Evolutionary conservation across 495 filamentous ascomycete species (phyloP), one percentile per base, ranked within the genome.

Genomic region (Podospora pseudocomata): DNA sequence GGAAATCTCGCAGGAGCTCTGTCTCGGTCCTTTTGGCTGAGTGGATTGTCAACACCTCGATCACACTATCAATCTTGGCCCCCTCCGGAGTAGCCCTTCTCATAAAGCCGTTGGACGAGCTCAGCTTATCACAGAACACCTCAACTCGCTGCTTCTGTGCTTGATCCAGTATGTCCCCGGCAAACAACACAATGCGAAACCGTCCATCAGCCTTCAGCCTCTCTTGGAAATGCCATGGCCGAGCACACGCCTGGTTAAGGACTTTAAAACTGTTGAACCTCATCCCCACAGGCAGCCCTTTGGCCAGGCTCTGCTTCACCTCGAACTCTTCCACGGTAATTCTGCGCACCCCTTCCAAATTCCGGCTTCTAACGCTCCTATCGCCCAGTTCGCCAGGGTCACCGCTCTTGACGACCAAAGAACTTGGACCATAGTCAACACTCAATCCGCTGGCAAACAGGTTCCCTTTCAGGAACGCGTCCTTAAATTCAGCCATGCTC

Each of bases 101-200:
- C 23, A 87, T 54, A 65, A 82, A 80, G 26, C 74, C 77, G 2
- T 65, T 68, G 0, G 79, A 73, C 0, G 68, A 64, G 16, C 74
- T 69, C 44, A 90, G 76, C 13, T 62, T 67, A 0, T 73, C 70
- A 32, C 83, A 80, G 44, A 90, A 82, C 0, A 66, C 58, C 11
- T 83, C 74, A 1, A 90, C 70, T 11, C 86, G 78, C 3, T 71
- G 34, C 75, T 88, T 85, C 55, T 80, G 78, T 4, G 26, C 39
- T 4, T 75, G 5, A 23, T 76, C 54, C 2, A 77, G 68, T 15
- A 92, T 73, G 75, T 91, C 83, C 3, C 90, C 90, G 0, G 83
- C 85, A 55, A 91, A 86, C 27, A 90, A 64, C n/a, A 92, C 83
- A 60, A 92, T 75, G 1, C 89, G 76, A 80, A 87, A 93, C 5